Percentiles rank a stretch among this genome's conserved stretches.
Evolutionary conservation across 768 basidiomycete genomes (phyloP).

Genomic region (Amanita jacksonii): DNA sequence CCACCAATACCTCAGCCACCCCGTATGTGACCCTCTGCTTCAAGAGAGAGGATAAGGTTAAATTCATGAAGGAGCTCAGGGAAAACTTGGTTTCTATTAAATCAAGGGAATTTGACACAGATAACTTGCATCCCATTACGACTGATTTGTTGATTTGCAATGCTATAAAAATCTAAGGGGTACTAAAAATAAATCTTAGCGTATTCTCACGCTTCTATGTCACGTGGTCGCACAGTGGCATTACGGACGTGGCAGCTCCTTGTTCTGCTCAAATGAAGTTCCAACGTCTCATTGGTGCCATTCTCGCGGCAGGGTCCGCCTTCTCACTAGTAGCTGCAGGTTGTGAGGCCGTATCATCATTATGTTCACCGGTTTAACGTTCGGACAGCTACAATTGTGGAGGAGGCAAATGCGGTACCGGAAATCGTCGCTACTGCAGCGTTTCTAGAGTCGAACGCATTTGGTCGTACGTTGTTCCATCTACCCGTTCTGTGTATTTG

Average conservation of each 20-base stretch:
- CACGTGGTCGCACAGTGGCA: neutral
- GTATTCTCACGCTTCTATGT: neutral
- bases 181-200: too few relatives aligned
- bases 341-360: constrained; percentile 10
- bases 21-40: neutral
- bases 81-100: constrained; percentile 1
- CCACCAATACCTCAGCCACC: neutral
- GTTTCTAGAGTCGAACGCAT: constrained; percentile 66
- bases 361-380: too few relatives aligned
- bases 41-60: constrained; percentile 7
- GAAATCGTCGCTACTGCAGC: constrained; percentile 45
- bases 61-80: constrained; percentile 4
- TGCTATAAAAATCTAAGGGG: too few relatives aligned
- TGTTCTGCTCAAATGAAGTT: constrained; percentile 1
- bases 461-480: constrained; percentile 51
- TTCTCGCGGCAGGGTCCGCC: constrained; percentile 8
- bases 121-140: neutral
- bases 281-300: constrained; percentile 4
- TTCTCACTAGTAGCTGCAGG: constrained; percentile 15
- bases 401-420: constrained; percentile 35
- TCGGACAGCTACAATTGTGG: constrained; percentile 10
- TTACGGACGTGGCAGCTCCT: constrained; percentile 13
- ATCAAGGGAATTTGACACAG: neutral
- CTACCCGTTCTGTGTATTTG: neutral
- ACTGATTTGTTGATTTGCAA: too few relatives aligned